Conservation (phyloP, 352 stramenopile genomes). For the Elongisporangium anandrum region DNA sequence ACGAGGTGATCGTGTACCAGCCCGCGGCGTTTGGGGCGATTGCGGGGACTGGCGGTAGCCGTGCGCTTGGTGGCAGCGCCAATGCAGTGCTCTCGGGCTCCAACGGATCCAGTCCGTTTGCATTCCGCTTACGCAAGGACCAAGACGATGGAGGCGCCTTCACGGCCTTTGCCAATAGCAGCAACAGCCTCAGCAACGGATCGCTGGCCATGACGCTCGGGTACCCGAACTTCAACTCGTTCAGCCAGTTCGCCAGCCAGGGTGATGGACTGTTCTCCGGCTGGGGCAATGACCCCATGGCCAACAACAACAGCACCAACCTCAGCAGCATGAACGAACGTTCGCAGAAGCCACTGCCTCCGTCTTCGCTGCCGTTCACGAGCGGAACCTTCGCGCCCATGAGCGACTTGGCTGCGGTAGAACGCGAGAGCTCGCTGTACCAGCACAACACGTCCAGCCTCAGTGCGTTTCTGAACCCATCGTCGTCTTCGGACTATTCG, state of each 20-base stretch:
- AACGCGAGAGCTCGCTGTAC: constrained; percentile 62
- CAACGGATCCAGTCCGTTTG: constrained; percentile 12
- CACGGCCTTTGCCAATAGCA: constrained; percentile 8
- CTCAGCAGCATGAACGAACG: constrained; percentile 7
- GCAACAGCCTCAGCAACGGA: constrained; percentile 9
- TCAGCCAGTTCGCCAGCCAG: constrained; percentile 34
- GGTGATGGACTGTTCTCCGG: constrained; percentile 33
- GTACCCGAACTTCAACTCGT: constrained; percentile 63
- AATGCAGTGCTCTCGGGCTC: constrained; percentile 11
- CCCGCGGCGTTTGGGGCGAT: constrained; percentile 33
- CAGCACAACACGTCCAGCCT: constrained; percentile 71
- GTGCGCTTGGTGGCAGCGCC: constrained; percentile 21
- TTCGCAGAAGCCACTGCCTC: constrained; percentile 1
- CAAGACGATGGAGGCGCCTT: neutral
- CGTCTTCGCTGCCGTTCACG: constrained; percentile 3
- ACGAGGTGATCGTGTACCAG: constrained; percentile 85
- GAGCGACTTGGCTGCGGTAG: constrained; percentile 65
- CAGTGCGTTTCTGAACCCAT: constrained; percentile 49
- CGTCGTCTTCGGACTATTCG: constrained; percentile 9
- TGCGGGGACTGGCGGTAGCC: constrained; percentile 17
- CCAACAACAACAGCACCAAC: constrained; percentile 5
- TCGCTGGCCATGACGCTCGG: constrained; percentile 45
- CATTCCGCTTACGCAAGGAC: neutral
- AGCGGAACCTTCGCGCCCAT: constrained; percentile 38
- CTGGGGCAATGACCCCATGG: constrained; percentile 38